phyloP scores from a whole-genome alignment of 2,329 filamentous ascomycete species.

The Macroventuria anomochaeta region DNA sequence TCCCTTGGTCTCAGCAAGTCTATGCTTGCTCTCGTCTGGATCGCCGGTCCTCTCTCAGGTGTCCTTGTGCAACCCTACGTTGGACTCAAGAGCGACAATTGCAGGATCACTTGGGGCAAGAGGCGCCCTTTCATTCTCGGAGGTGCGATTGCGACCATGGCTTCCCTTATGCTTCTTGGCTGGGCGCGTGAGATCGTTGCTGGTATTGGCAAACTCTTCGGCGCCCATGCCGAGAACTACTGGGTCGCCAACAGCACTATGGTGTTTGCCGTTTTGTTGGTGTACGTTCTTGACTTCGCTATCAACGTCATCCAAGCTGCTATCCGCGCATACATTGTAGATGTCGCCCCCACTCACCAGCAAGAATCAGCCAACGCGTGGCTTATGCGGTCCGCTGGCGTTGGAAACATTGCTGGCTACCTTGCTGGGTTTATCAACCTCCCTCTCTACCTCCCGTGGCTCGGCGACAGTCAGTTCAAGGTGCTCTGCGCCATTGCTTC shows the following conservation, averaged over 20 bases:
- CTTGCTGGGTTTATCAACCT: slow-evolving; percentile 85
- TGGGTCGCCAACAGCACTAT: slow-evolving; percentile 72
- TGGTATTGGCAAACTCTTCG: slow-evolving; percentile 72
- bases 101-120: slow-evolving; percentile 56
- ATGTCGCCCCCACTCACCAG: slow-evolving; percentile 89
- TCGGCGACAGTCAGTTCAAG: slow-evolving; percentile 91
- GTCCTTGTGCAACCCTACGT: slow-evolving; percentile 62
- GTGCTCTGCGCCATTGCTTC: slow-evolving; percentile 86
- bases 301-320: slow-evolving; percentile 96
- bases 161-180: slow-evolving; percentile 58
- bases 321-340: slow-evolving; percentile 90
- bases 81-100: slow-evolving; percentile 60
- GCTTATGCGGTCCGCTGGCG: slow-evolving; percentile 83
- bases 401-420: slow-evolving; percentile 92
- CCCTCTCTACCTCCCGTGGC: slow-evolving; percentile 74
- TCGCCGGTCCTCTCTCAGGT: slow-evolving; percentile 62
- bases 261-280: slow-evolving; percentile 79
- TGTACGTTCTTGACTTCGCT: slow-evolving; percentile 91
- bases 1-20: slow-evolving; percentile 61
- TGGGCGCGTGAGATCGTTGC: slow-evolving; percentile 64
- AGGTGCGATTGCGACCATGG: slow-evolving; percentile 57
- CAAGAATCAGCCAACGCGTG: slow-evolving; percentile 94
- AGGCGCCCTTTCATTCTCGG: slow-evolving; percentile 60
- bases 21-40: slow-evolving; percentile 61
- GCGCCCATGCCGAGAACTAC: slow-evolving; percentile 68